phyloP scores from a whole-genome alignment of 1,284 basidiomycete genomes.

The Ganoderma sinense region DNA sequence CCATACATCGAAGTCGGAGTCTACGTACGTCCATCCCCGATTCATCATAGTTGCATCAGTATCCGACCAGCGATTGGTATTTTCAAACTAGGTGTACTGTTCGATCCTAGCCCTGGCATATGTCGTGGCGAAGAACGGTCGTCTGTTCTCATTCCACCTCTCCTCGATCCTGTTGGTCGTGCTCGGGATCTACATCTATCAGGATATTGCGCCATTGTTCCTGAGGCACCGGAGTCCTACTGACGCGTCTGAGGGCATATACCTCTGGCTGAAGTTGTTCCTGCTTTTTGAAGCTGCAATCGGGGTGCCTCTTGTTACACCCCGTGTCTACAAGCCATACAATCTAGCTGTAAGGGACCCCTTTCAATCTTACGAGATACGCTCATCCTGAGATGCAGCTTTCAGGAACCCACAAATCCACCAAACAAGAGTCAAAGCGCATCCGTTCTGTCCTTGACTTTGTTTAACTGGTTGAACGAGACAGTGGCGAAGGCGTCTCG shows the following conservation, averaged over 20 bases:
- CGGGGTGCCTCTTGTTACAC: conserved; percentile 54
- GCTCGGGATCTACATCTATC: conserved; percentile 53
- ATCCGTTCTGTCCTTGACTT: conserved; percentile 59
- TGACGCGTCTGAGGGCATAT: conserved; percentile 46
- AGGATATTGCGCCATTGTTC: conserved; percentile 58
- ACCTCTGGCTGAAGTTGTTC: conserved; percentile 47
- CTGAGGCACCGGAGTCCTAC: conserved; percentile 49
- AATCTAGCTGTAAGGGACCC: conserved; percentile 45
- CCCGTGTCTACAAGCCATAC: conserved; percentile 51
- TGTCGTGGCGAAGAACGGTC: not conserved
- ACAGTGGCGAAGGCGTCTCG: conserved; percentile 39
- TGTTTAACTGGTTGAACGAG: conserved; percentile 64
- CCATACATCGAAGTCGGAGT: conserved; percentile 42
- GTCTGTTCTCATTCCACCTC: conserved; percentile 24
- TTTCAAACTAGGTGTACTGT: not conserved
- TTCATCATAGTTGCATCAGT: no score
- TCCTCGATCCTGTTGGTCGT: conserved; percentile 45
- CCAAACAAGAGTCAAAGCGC: conserved; percentile 74
- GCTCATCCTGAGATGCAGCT: not conserved
- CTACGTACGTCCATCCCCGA: conserved; percentile 37
- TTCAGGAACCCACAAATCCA: conserved; percentile 49
- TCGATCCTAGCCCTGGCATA: not conserved
- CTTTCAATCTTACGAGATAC: conserved; percentile 26
- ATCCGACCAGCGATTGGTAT: not conserved
- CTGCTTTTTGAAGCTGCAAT: conserved; percentile 50